A percentile compares a stretch with the other conserved stretches of the same genome.
These are phyloP conservation scores for Fragaria nilgerrensis DNA, from an alignment of 306 rosid species.

Conservation along the genomic window DNA sequence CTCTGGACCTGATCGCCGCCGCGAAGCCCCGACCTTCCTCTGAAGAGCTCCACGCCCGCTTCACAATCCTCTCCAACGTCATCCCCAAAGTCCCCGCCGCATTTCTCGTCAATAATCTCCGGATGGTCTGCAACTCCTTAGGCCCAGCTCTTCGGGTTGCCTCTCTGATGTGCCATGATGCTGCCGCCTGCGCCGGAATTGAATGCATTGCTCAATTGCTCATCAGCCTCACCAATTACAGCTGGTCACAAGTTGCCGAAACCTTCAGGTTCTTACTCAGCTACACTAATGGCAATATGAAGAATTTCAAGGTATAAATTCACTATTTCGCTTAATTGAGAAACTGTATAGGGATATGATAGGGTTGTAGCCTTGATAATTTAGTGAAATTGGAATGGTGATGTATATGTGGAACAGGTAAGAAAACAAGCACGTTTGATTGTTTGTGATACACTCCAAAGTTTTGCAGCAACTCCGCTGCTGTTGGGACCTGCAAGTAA, in stretches of 20 bases:
- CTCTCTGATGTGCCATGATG: no score
- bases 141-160: not conserved
- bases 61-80: not conserved
- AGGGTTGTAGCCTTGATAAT: no score
- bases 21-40: not conserved
- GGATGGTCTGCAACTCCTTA: not conserved
- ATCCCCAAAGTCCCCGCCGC: not conserved
- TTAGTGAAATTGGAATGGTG: not conserved
- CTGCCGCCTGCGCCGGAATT: not conserved
- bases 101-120: not conserved
- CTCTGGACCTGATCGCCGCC: not conserved
- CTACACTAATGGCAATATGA: no score
- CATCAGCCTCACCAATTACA: not conserved
- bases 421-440: slow-evolving; percentile 67
- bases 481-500: slow-evolving; percentile 58
- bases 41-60: not conserved
- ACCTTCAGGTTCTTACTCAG: not conserved
- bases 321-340: no score
- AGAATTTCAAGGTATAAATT: no score
- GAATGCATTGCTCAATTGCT: not conserved
- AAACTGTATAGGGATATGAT: no score
- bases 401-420: slow-evolving; percentile 43
- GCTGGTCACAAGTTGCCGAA: not conserved
- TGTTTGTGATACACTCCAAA: slow-evolving; percentile 47
- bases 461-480: slow-evolving; percentile 41